These are phyloP conservation scores for Jatropha multifida DNA, from an alignment of 441 rosid genomes.

Conservation along the genomic window DNA sequence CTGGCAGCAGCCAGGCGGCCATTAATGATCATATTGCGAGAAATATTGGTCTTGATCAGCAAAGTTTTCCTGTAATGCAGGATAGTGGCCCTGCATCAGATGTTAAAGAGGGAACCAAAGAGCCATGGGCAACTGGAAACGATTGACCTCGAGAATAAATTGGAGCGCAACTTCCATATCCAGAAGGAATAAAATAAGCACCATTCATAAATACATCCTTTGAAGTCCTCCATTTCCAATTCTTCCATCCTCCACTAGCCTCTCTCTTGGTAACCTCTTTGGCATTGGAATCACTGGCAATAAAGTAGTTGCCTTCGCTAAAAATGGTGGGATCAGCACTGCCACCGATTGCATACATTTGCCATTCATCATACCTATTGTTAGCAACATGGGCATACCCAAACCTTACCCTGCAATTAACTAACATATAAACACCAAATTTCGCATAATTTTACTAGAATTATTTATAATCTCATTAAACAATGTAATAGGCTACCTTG, in stretches of 20 bases:
- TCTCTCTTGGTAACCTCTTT: conserved; percentile 92
- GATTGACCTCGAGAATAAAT: conserved; percentile 65
- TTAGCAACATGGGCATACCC: conserved; percentile 90
- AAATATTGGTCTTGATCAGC: conserved; percentile 27
- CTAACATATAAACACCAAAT: background rate
- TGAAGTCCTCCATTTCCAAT: conserved; percentile 89
- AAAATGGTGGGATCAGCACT: conserved; percentile 81
- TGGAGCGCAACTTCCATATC: conserved; percentile 59
- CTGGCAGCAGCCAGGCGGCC: no score
- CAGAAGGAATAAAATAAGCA: conserved; percentile 80
- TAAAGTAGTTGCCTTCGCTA: conserved; percentile 84
- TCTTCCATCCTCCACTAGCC: conserved; percentile 44
- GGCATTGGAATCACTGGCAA: conserved; percentile 50
- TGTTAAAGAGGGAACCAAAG: conserved; percentile 61
- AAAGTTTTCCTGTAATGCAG: conserved; percentile 46
- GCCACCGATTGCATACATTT: conserved; percentile 88
- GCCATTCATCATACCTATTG: conserved; percentile 89
- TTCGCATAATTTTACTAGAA: no score
- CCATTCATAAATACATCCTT: conserved; percentile 70
- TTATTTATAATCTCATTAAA: no score
- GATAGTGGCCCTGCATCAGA: conserved; percentile 59
- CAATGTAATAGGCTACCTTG: conserved; percentile 40
- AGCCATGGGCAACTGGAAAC: conserved; percentile 63
- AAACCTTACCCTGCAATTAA: conserved; percentile 62
- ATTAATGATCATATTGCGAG: no score